Percentiles rank a stretch among this genome's conserved stretches.
phyloP scores from a whole-genome alignment of 2,329 filamentous ascomycete genomes.

The Bisporella sp. region DNA sequence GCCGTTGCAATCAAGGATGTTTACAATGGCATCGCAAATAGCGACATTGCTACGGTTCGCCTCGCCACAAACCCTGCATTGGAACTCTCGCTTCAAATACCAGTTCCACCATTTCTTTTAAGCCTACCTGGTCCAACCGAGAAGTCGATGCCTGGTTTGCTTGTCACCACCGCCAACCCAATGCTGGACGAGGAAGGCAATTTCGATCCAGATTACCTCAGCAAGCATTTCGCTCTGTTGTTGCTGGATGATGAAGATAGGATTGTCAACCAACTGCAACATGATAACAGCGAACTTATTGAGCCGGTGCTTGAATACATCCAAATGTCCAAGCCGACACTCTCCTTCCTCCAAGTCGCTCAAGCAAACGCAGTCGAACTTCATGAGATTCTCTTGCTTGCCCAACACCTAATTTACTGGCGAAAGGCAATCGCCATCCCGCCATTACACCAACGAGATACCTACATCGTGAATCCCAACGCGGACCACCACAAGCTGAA shows the following conservation, averaged over 20 bases:
- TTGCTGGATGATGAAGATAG: slow-evolving; percentile 77
- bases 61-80: slow-evolving; percentile 54
- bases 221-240: slow-evolving; percentile 81
- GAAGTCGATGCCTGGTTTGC: slow-evolving; percentile 65
- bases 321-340: slow-evolving; percentile 62
- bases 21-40: slow-evolving; percentile 73
- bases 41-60: slow-evolving; percentile 78
- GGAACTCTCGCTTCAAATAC: slow-evolving; percentile 58
- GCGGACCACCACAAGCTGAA: slow-evolving; percentile 69
- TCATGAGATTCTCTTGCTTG: slow-evolving; percentile 76
- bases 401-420: slow-evolving; percentile 94
- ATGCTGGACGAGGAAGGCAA: slow-evolving; percentile 61
- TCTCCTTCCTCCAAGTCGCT: slow-evolving; percentile 65
- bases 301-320: slow-evolving; percentile 76
- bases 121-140: slow-evolving; percentile 66
- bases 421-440: slow-evolving; percentile 85
- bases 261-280: slow-evolving; percentile 66
- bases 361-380: slow-evolving; percentile 67
- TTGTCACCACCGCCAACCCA: slow-evolving; percentile 81
- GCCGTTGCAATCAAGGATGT: slow-evolving; percentile 78
- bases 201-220: slow-evolving; percentile 61
- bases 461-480: slow-evolving; percentile 87
- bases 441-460: slow-evolving; percentile 81
- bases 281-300: slow-evolving; percentile 69
- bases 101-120: slow-evolving; percentile 58